A percentile compares a stretch with the other conserved stretches of the same genome.
Evolutionary conservation across 1,284 basidiomycete genomes (phyloP).

Genomic region (Moesziomyces antarcticus): DNA sequence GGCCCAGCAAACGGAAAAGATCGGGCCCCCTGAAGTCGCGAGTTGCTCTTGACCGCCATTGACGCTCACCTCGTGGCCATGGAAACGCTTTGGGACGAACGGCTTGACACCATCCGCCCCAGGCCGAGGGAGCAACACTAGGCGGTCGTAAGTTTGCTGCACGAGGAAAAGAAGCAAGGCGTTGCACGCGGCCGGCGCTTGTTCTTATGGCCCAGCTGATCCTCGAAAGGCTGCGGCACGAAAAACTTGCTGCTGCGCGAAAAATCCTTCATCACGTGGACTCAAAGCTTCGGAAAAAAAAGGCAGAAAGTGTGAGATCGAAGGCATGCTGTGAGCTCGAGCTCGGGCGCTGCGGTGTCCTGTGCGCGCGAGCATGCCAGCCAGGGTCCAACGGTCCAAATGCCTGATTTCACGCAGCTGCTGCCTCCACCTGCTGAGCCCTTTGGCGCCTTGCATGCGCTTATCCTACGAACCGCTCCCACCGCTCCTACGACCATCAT

Average conservation of each 20-base stretch:
- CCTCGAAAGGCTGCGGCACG: slow-evolving; percentile 2
- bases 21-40: slow-evolving; percentile 50
- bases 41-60: slow-evolving; percentile 52
- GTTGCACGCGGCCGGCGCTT: neutral
- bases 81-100: slow-evolving; percentile 31
- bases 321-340: neutral
- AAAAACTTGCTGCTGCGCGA: neutral
- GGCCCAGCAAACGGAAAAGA: slow-evolving; percentile 41
- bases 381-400: too few relatives aligned
- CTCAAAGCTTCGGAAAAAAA: neutral
- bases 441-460: neutral
- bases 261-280: slow-evolving; percentile 29
- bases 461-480: neutral
- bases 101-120: slow-evolving; percentile 1
- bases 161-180: slow-evolving; percentile 49
- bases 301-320: slow-evolving; percentile 14
- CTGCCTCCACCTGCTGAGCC: too few relatives aligned
- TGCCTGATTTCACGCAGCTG: too few relatives aligned
- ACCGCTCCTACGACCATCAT: neutral
- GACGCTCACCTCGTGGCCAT: slow-evolving; percentile 54
- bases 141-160: slow-evolving; percentile 53
- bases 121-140: slow-evolving; percentile 56
- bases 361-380: neutral
- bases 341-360: too few relatives aligned
- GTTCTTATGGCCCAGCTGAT: slow-evolving; percentile 5